Conservation (phyloP, 2,329 filamentous ascomycete genomes). For the Botryotinia calthae region DNA sequence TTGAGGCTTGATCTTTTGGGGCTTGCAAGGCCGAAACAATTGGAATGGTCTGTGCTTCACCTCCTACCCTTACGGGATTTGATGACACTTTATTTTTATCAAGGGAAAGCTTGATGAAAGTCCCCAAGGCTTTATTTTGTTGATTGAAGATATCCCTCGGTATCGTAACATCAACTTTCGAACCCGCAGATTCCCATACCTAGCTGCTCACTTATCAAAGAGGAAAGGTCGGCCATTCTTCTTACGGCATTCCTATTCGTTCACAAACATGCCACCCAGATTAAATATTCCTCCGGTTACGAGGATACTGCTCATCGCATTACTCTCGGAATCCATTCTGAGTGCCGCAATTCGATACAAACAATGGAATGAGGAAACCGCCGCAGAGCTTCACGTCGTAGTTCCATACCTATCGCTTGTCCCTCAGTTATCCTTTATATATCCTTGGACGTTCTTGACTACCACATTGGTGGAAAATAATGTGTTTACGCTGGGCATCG, state of each 20-base stretch:
- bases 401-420: conserved; percentile 87
- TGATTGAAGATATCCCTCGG: neutral
- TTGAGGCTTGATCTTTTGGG: neutral
- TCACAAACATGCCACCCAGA: conserved; percentile 65
- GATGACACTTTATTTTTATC: neutral
- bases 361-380: conserved; percentile 60
- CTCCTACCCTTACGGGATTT: neutral
- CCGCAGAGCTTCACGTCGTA: conserved; percentile 55
- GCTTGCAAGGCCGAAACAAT: neutral
- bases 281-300: conserved; percentile 93
- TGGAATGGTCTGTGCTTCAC: neutral
- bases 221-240: neutral
- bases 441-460: conserved; percentile 89
- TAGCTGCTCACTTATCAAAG: neutral
- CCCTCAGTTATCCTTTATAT: conserved; percentile 77
- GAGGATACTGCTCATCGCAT: conserved; percentile 70
- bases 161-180: conserved; percentile 23
- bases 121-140: neutral
- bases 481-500: conserved; percentile 78
- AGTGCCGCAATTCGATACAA: conserved; percentile 75
- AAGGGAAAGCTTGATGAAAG: conserved; percentile 11
- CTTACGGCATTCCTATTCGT: neutral
- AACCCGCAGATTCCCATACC: neutral
- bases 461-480: conserved; percentile 91
- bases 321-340: conserved; percentile 76